Evolutionary conservation across 129 eudicot species (phyloP), one percentile per base, ranked within the genome.

Genomic region (Pittosporum tobira): DNA sequence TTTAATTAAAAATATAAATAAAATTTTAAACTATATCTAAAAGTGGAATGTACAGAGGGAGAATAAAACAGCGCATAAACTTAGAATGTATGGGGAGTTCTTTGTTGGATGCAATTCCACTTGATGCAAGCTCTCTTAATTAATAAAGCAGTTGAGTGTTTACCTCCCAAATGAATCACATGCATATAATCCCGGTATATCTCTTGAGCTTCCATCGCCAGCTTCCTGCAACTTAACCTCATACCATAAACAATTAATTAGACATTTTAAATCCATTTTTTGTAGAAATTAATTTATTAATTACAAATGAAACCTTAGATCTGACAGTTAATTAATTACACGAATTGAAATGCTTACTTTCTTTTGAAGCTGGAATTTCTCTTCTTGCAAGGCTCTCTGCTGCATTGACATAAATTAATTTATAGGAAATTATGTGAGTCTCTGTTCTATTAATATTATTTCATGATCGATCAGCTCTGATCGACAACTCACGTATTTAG

Each of bases 361-460:
- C 66, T 78, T 69, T 44, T 73, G 75, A 47, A 78, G 79, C 53
- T 61, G 63, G 25, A 38, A 18, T 48, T 78, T 78, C 67, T 78
- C 73, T 42, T 68, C 84, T 68, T 78, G 84, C 42, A 68, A 69
- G 52, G 62, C 67, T 56, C 63, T 73, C 22, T 73, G 70, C 84
- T 78, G 76, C 69, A 73, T 24, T 7, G 9, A 26, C 11, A 45
- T 1, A 61, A 46, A 21, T 24, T 22, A 15, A 0, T 18, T n/a
- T n/a, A n/a, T n/a, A n/a, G n/a, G n/a, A n/a, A 6, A 24, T 22
- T 14, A 1, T 22, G 10, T 15, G 19, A 44, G 48, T 44, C 2
- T 3, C 20, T n/a, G n/a, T n/a, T n/a, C n/a, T n/a, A 16, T 44
- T 16, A 44, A 21, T 21, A 48, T 8, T 49, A 49, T 0, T 20